Evolutionary conservation across 306 rosid species (phyloP).

Genomic region (Prosopis cineraria): DNA sequence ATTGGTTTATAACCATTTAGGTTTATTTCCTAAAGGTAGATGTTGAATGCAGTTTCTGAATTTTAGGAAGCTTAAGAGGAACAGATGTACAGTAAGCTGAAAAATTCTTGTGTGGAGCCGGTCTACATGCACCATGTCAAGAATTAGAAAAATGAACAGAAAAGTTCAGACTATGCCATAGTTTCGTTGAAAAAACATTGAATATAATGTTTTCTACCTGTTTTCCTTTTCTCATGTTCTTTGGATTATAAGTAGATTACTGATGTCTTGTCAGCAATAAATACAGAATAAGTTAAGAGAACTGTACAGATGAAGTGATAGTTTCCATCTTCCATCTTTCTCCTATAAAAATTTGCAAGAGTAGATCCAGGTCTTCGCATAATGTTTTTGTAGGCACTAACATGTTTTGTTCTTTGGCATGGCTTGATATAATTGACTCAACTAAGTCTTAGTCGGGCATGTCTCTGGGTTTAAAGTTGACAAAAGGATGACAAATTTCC

Average conservation of each 20-base stretch:
- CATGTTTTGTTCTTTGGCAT: constrained; percentile 9
- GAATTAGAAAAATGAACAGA: background rate
- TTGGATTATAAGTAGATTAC: background rate
- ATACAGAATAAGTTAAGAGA: background rate
- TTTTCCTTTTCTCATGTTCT: background rate
- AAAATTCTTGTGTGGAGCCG: background rate
- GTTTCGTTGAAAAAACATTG: background rate
- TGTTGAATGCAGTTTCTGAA: constrained; percentile 1
- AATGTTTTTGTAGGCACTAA: constrained; percentile 1
- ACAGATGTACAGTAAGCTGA: background rate
- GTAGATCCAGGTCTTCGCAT: background rate
- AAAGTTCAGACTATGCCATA: background rate
- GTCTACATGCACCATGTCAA: background rate
- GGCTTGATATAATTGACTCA: background rate
- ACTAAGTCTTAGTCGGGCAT: background rate
- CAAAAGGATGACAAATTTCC: constrained; percentile 23
- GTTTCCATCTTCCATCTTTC: constrained; percentile 27
- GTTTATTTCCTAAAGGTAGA: constrained; percentile 5
- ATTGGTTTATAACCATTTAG: background rate
- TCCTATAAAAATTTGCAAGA: constrained; percentile 26
- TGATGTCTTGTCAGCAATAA: constrained; percentile 14
- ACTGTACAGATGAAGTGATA: background rate
- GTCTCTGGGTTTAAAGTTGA: constrained; percentile 14
- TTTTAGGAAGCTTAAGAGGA: constrained; percentile 9
- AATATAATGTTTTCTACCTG: background rate